Base-by-base conservation (phyloP, 2,329 filamentous ascomycete genomes). In the Curvularia lunata region DNA sequence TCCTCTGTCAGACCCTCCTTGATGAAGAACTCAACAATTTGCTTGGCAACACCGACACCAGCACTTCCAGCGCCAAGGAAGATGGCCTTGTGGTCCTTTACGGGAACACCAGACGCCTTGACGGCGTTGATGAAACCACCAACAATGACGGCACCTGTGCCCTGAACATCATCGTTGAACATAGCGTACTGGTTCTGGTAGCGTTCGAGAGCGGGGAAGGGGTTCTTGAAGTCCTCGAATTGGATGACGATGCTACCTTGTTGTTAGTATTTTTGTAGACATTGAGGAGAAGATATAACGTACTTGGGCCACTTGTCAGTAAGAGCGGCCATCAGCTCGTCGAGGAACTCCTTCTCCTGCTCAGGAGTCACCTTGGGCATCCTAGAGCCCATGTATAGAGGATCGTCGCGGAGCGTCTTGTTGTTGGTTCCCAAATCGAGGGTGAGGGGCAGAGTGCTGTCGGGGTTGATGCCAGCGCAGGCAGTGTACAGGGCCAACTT, bases 121-220 rank as follows among this genome's bases (percentile, higher is more conserved):
- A 96, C 92, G 27, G 84, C 84, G 65, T 84, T 86, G 79, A 91
- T 86, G 77, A 90, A 84, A 68, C 94, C 94, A 63, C 86, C 94
- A 54, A 97, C 85, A 61, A 98, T 92, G 72, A 99, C 95, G 63
- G 94, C 92, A 69, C 95, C 95, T 68, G 95, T 98, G 66, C 94
- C 94, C 82, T 98, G 94, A 74, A 99, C 95, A 75, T 99, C 94
- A 74, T 98, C 95, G 78, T 98, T 98, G 86, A 99, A 99, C 84
- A 91, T 96, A 78, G 91, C 93, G 83, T 97, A 94, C 64, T 84
- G 86, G 75, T 93, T 84, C 68, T 91, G 90, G 81, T 98, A 98
- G 59, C 92, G 87, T 75, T 95, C 90, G 40, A 98, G 86, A 72
- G 96, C 94, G 62, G 91, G 90, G 85, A 98, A 99, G 46, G 95